Conservation (phyloP, 75 land plant genomes). For the Sequoia sempervirens region DNA sequence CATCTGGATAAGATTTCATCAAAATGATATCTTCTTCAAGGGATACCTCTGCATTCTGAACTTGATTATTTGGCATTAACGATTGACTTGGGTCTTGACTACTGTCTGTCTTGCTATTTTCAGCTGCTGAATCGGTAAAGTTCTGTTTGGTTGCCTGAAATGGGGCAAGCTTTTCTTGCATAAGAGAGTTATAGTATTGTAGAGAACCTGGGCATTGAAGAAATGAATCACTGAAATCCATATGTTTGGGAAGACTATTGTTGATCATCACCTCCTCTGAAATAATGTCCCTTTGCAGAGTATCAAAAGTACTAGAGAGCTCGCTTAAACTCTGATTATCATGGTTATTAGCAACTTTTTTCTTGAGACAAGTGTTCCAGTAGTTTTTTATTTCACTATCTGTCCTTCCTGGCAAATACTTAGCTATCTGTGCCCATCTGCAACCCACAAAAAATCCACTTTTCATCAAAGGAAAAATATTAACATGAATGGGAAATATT, state of each 20-base stretch:
- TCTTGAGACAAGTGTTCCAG: slow-evolving; percentile 26
- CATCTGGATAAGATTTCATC: neutral
- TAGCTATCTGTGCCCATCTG: slow-evolving; percentile 42
- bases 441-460: neutral
- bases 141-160: too few species aligned
- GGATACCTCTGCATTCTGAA: neutral
- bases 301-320: neutral
- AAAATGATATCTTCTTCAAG: neutral
- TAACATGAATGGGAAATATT: neutral
- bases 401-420: slow-evolving; percentile 36
- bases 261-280: neutral
- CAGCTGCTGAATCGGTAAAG: neutral
- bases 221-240: neutral
- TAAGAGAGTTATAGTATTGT: neutral
- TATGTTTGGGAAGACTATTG: neutral
- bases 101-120: neutral
- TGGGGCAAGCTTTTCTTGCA: neutral
- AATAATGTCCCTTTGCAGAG: neutral
- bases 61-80: neutral
- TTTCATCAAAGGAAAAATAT: neutral
- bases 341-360: neutral
- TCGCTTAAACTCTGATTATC: neutral
- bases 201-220: neutral
- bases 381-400: slow-evolving; percentile 41
- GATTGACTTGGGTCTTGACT: neutral